These are phyloP conservation scores for Serendipita vermifera DNA, from an alignment of 768 basidiomycete genomes.

Conservation along the genomic window DNA sequence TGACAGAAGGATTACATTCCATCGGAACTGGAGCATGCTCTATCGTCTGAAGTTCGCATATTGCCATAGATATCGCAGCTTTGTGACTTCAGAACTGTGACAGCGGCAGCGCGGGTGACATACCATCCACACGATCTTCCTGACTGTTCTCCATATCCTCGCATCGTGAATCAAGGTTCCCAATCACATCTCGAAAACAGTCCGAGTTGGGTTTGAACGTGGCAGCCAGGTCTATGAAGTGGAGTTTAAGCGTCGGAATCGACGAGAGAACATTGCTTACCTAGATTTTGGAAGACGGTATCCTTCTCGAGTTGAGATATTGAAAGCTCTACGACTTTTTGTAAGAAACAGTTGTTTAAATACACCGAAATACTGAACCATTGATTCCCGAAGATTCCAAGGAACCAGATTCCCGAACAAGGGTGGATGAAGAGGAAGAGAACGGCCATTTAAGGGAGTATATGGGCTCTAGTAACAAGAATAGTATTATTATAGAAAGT, in stretches of 20 bases:
- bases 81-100: background rate
- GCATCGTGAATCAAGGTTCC: background rate
- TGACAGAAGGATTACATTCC: background rate
- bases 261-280: background rate
- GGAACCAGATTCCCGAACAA: background rate
- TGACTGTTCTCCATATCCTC: background rate
- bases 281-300: background rate
- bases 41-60: background rate
- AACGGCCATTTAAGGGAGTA: background rate
- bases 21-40: background rate
- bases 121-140: background rate
- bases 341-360: background rate
- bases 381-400: background rate
- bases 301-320: background rate
- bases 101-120: background rate
- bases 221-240: background rate
- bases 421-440: background rate
- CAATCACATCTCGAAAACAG: background rate
- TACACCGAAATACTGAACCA: background rate
- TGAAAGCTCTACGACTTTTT: background rate
- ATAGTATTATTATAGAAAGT: background rate
- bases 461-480: background rate
- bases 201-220: background rate
- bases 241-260: background rate
- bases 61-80: background rate